Conservation (phyloP, 2,329 filamentous ascomycete species). For the Colletotrichum musicola region DNA sequence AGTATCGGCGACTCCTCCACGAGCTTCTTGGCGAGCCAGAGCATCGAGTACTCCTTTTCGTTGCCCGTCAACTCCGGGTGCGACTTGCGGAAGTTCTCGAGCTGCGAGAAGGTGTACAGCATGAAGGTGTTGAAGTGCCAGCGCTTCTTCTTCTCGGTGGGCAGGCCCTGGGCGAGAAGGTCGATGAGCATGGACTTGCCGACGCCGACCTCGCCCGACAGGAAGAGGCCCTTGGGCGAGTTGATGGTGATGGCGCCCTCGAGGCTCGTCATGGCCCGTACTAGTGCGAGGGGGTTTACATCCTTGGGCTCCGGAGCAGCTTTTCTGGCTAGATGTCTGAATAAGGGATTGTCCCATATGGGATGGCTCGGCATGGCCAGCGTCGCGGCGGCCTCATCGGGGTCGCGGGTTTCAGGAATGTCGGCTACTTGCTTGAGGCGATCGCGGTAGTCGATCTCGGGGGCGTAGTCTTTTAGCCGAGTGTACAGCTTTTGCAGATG, state of each 20-base stretch:
- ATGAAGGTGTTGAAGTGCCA: slow-evolving; percentile 93
- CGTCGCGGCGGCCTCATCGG: slow-evolving; percentile 47
- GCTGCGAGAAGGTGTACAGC: slow-evolving; percentile 79
- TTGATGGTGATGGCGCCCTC: slow-evolving; percentile 78
- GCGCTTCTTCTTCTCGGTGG: slow-evolving; percentile 77
- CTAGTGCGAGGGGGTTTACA: slow-evolving; percentile 68
- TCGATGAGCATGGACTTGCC: slow-evolving; percentile 90
- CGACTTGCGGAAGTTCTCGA: slow-evolving; percentile 73
- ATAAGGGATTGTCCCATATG: slow-evolving; percentile 69
- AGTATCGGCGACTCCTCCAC: slow-evolving; percentile 80
- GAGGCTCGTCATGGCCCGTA: slow-evolving; percentile 75
- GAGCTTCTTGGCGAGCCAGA: slow-evolving; percentile 82
- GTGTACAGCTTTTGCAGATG: slow-evolving; percentile 84
- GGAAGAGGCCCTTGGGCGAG: slow-evolving; percentile 79
- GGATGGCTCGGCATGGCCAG: slow-evolving; percentile 67
- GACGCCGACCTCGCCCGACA: slow-evolving; percentile 86
- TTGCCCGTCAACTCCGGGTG: slow-evolving; percentile 41
- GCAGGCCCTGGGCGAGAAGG: slow-evolving; percentile 81
- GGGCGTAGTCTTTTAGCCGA: slow-evolving; percentile 82
- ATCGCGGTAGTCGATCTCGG: slow-evolving; percentile 75
- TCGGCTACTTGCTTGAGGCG: slow-evolving; percentile 72
- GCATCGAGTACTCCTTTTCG: slow-evolving; percentile 72
- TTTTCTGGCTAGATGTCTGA: slow-evolving; percentile 67
- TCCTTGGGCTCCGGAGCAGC: slow-evolving; percentile 67
- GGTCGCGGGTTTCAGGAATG: slow-evolving; percentile 51